A percentile compares a stretch with the other conserved stretches of the same genome.
phyloP scores from a whole-genome alignment of 2,329 filamentous ascomycete species.

The Acrodontium crateriforme region DNA sequence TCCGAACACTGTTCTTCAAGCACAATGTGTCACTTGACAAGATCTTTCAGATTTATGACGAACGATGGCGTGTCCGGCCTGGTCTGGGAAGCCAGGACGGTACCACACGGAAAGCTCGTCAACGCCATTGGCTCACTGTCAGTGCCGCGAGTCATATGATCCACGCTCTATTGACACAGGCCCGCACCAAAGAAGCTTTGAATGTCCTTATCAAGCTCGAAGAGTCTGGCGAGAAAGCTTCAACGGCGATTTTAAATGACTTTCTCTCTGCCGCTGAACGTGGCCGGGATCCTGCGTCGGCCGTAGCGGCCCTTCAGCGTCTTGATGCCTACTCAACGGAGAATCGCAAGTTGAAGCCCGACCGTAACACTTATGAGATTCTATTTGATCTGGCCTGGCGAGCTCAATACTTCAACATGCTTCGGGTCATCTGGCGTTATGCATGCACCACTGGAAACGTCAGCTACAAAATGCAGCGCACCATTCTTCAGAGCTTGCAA shows the following conservation, averaged over 20 bases:
- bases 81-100: not conserved
- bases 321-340: conserved; percentile 2
- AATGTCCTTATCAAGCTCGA: conserved; percentile 9
- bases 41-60: conserved; percentile 12
- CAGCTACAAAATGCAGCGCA: conserved; percentile 3
- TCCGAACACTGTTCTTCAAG: conserved; percentile 7
- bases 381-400: conserved; percentile 16
- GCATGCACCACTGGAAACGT: conserved; percentile 16
- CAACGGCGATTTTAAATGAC: conserved; percentile 12
- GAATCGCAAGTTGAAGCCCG: no score
- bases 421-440: conserved; percentile 22
- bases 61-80: conserved; percentile 1
- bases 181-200: conserved; percentile 10
- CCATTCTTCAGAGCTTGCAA: conserved; percentile 6
- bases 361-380: conserved; percentile 10
- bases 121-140: conserved; percentile 15
- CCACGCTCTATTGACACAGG: conserved; percentile 9
- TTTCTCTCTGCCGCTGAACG: conserved; percentile 11
- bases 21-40: conserved; percentile 3
- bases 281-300: conserved; percentile 6
- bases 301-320: conserved; percentile 8
- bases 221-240: conserved; percentile 4
- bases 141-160: conserved; percentile 12
- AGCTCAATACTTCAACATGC: conserved; percentile 13
- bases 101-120: not conserved